A percentile compares a stretch with the other conserved stretches of the same genome.
Evolutionary conservation across 306 rosid genomes (phyloP).

Genomic region (Rosa lucieae): DNA sequence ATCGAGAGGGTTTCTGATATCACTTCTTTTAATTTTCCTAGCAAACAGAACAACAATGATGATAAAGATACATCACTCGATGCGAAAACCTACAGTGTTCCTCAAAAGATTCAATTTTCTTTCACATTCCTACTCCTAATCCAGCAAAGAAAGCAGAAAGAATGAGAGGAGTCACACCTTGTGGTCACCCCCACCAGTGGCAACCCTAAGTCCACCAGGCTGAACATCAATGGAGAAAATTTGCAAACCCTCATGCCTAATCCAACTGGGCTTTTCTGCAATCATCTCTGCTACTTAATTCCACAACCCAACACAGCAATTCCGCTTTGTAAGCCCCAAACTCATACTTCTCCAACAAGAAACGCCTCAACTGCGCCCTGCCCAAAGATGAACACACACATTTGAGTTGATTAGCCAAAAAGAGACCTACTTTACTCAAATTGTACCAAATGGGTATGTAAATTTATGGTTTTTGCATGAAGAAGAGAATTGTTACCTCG

Average conservation of each 20-base stretch:
- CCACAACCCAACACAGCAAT: not conserved
- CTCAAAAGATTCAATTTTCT: not conserved
- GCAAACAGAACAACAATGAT: no score
- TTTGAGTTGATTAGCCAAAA: constrained; percentile 4
- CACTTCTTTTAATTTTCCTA: no score
- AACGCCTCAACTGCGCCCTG: not conserved
- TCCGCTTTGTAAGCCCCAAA: constrained; percentile 12
- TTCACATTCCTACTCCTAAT: not conserved
- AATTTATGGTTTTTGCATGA: no score
- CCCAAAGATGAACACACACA: not conserved
- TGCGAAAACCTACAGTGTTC: no score
- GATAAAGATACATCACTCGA: no score
- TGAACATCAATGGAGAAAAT: constrained; percentile 98
- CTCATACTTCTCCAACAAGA: not conserved
- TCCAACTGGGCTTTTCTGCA: constrained; percentile 95
- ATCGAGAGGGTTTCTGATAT: not conserved
- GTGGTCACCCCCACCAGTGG: constrained; percentile 99
- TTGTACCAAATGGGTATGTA: not conserved
- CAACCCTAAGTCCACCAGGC: constrained; percentile 87
- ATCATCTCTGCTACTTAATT: constrained; percentile 52
- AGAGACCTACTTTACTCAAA: constrained; percentile 17
- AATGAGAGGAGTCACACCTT: constrained; percentile 49
- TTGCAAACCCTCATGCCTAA: constrained; percentile 96
- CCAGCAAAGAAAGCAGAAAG: constrained; percentile 11
- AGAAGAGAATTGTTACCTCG: not conserved